Evolutionary conservation across 176 grass and related monocot genomes (phyloP), one percentile per base, ranked within the genome.

Genomic region (Aegilops bicornis): DNA sequence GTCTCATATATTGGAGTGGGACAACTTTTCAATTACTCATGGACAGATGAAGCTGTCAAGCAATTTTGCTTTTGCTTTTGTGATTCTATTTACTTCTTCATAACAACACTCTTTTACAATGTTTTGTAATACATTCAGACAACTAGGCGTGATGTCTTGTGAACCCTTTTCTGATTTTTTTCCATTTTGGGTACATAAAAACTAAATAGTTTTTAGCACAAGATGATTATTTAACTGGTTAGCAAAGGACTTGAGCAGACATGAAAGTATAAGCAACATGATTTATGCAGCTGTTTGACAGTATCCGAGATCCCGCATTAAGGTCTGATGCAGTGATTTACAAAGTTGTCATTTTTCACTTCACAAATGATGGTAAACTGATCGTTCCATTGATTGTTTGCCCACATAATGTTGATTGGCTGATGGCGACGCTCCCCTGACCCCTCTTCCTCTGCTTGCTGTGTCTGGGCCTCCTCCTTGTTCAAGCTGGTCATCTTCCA

Each of bases 351-450:
- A 79, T 91, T 69, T 84, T 80, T 87, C 82, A 3, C 78, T 91
- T 65, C 88, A 86, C 73, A 91, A 91, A 79, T 80, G 82, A 75
- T 79, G 79, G 63, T 79, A 84, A 84, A 77, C 83, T 12, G 86
- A 88, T 5, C 39, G 37, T 29, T 70, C 89, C 25, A 85, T 91
- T 27, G 76, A 88, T 12, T 88, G 83, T 60, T 88, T 69, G 73
- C 73, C 22, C 83, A 88, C 69, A 88, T 88, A 80, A 73, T 88
- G 52, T 88, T 80, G 30, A 83, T 31, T 83, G 25, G 25, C 25
- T 27, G 25, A 27, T 27, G 25, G 25, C 25, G 25, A 27, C 25
- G 25, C 25, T 1, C 25, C 25, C 25, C 25, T 27, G 1, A 27
- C 25, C 25, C 25, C 25, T 27, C 25, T 27, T 27, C 25, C 25